Evolutionary conservation across 768 basidiomycete genomes (phyloP), one percentile per base, ranked within the genome.

Genomic region (Cantharellus anzutake): DNA sequence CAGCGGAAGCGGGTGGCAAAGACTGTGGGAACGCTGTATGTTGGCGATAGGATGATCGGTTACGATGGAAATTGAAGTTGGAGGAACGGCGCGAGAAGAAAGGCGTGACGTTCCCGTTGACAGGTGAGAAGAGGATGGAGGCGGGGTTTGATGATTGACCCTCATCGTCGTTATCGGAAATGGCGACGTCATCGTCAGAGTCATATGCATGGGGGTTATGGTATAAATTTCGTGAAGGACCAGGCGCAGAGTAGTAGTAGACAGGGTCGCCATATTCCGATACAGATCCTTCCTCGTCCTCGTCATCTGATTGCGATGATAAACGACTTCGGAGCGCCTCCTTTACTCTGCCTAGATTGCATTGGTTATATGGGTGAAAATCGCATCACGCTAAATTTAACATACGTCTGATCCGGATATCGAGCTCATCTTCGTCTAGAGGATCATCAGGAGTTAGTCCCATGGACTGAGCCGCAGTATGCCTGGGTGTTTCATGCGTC

Each of bases 401-500:
- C 70, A 50, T 61, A 72, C 72, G 69, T 50, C 66, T 63, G 51
- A 75, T 66, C 41, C 69, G 65, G 1, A 65, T 65, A 59, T 75
- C 73, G 14, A 74, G 61, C 42, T 65, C 65, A 60, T 71, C 71
- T 14, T 64, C 65, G 35, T 70, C 71, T 38, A 65, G 67, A 58
- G 69, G 70, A 59, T 72, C 71, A 42, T 71, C 70, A 11, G 66
- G 62, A 37, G 48, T 58, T 34, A 61, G 11, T 16, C 69, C 70
- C n/a, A 52, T 60, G 16, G 66, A 60, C 44, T 66, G 65, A 3
- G 64, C 78, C 3, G 94, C 64, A 41, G 79, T 80, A 64, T 87
- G 80, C 48, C 76, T 70, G 0, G 92, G 91, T 1, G 89, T 84
- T 56, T 84, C 81, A 34, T 92, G 89, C 75, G 94, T 78, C 51